Conservation (phyloP, 208 protist genomes). For the Crithidia acanthocephali region DNA sequence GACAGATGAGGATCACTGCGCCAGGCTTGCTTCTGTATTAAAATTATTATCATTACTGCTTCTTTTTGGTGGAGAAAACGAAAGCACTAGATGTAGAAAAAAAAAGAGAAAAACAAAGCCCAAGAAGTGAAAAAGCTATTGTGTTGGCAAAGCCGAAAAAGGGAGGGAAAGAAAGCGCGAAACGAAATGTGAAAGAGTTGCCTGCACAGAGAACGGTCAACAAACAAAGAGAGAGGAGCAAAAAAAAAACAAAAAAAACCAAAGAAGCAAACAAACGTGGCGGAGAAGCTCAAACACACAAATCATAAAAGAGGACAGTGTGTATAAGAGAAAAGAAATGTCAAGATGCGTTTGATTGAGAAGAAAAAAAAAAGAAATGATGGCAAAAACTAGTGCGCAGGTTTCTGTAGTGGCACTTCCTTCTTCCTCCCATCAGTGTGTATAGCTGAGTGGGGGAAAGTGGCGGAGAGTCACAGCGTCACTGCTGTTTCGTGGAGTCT, state of each 20-base stretch:
- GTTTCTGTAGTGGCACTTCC: no score
- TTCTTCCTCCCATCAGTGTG: no score
- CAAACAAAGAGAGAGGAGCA: conserved; percentile 7
- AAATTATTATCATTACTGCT: neutral
- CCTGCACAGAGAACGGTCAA: neutral
- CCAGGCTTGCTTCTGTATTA: neutral
- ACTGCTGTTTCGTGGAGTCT: neutral
- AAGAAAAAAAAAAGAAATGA: neutral
- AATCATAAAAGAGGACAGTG: neutral
- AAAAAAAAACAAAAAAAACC: conserved; percentile 2
- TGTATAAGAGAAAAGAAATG: neutral
- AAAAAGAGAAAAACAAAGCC: neutral
- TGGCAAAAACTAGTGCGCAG: neutral
- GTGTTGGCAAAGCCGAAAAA: no score
- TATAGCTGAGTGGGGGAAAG: neutral
- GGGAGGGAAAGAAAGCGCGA: no score
- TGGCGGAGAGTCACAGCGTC: neutral
- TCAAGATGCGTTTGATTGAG: no score
- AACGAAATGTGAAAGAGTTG: no score
- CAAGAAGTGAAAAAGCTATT: neutral
- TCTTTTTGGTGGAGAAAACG: no score
- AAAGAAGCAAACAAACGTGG: neutral
- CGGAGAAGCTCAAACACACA: neutral
- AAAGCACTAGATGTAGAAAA: no score
- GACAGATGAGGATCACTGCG: no score